A percentile compares a stretch with the other conserved stretches of the same genome.
Evolutionary conservation across 768 basidiomycete species (phyloP).

Genomic region (Trametes punicea): DNA sequence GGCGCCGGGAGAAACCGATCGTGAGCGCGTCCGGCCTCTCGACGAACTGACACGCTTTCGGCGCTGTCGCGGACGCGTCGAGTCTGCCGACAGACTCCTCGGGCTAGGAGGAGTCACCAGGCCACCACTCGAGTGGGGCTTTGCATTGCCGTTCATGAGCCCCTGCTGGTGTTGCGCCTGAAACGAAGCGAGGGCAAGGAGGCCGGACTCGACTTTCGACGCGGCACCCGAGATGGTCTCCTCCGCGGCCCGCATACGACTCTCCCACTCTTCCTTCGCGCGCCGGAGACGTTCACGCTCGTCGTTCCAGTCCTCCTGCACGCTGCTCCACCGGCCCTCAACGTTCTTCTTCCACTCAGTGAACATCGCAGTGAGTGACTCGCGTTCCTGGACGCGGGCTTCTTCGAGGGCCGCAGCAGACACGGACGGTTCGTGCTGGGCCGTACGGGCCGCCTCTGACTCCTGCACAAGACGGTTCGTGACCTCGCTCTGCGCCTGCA

Average conservation of each 20-base stretch:
- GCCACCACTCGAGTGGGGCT: conserved; percentile 38
- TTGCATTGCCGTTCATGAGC: conserved; percentile 31
- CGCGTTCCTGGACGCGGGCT: conserved; percentile 38
- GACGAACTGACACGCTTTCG: conserved; percentile 33
- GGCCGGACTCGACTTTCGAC: conserved; percentile 32
- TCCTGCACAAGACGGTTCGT: conserved; percentile 28
- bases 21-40: conserved; percentile 36
- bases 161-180: conserved; percentile 36
- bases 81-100: conserved; percentile 65
- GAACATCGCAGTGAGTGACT: conserved; percentile 52
- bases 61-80: conserved; percentile 31
- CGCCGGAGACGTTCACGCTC: conserved; percentile 73
- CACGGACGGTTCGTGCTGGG: conserved; percentile 18
- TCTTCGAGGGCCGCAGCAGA: conserved; percentile 27
- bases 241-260: conserved; percentile 50
- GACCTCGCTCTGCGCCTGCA: conserved; percentile 36
- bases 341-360: conserved; percentile 74
- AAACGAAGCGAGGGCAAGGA: conserved; percentile 31
- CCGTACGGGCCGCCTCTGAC: conserved; percentile 33
- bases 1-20: conserved; percentile 28
- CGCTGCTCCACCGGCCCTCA: conserved; percentile 73
- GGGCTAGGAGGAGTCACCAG: conserved; percentile 78
- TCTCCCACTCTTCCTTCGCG: conserved; percentile 83
- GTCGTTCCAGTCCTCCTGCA: conserved; percentile 78
- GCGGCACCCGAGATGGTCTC: conserved; percentile 47